These are phyloP conservation scores for Hypholoma fasciculare DNA, from an alignment of 768 basidiomycete species.

Conservation along the genomic window DNA sequence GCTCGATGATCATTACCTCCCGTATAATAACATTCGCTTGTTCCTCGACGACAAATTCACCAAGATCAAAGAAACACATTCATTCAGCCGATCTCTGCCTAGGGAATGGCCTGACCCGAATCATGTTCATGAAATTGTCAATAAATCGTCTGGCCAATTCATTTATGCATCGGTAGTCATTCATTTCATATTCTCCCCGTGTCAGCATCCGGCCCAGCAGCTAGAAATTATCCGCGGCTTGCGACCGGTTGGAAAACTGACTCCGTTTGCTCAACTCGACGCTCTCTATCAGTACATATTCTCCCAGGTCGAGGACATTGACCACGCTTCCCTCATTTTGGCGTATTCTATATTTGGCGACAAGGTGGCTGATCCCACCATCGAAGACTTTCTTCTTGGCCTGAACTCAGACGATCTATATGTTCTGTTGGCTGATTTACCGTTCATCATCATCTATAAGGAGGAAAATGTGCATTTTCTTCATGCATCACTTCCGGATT, in stretches of 20 bases:
- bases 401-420: too few species aligned
- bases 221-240: slow-evolving; percentile 1
- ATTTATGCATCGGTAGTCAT: slow-evolving; percentile 8
- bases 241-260: neutral
- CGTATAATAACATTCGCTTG: slow-evolving; percentile 1
- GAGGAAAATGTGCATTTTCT: neutral
- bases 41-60: slow-evolving; percentile 6
- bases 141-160: slow-evolving; percentile 7
- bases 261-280: slow-evolving; percentile 4
- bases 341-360: neutral
- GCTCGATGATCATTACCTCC: neutral
- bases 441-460: too few species aligned
- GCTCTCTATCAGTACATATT: slow-evolving; percentile 4
- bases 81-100: neutral
- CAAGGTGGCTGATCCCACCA: too few species aligned
- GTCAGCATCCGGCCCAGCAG: neutral
- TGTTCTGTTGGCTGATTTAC: too few species aligned
- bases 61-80: slow-evolving; percentile 2
- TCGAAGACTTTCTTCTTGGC: too few species aligned
- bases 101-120: neutral
- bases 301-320: neutral
- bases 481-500: slow-evolving; percentile 8
- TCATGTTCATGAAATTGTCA: neutral
- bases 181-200: neutral
- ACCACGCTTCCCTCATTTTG: neutral